Base-by-base conservation (phyloP, 805 yeast genomes). In the Suhomyces prunicola region DNA sequence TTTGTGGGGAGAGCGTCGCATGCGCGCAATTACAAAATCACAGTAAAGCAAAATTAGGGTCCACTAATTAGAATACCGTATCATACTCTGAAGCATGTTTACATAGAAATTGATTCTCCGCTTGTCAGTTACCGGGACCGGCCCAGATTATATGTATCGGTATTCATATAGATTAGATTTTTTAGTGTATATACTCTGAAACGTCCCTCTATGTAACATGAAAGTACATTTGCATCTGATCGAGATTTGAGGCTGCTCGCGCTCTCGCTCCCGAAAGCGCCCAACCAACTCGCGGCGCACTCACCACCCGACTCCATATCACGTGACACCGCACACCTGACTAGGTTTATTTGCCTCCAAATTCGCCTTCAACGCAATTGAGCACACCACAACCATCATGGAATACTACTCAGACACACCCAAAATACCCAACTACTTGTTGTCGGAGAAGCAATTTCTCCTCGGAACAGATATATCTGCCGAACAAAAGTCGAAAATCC, bases 381-480 rank as follows among this genome's bases (percentile, higher is more conserved):
- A 39, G 9, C 24, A 39, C 42, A 17, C 23, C n/a, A 19, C 42
- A 39, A 17, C 22, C 42, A 39, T 48, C 44, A 57, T 57, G 54
- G 75, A 69, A 26, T 67, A 67, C 49, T 76, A 73, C 24, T 74
- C 83, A 44, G 85, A 79, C 55, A 72, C 80, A 33, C 77, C 81
- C 41, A 79, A 81, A 61, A 81, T 90, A 26, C 98, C 98, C 27
- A 91, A 92, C 67, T 87, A 88, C 72, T 79, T 77, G 60, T 81
- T 92, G 39, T 86, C 96, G n/a, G 92, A 90, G 65, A 76, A 82
- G 52, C 88, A 92, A 39, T 93, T 88, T 68, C 77, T 83, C 49
- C 75, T 88, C 54, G 73, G 76, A 35, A 69, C 76, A 27, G 56
- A 55, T 64, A 59, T 62, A 57, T 56, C 70, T 27, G 54, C 53